Conservation (phyloP, 176 grass and related monocot species). For the Typha latifolia region DNA sequence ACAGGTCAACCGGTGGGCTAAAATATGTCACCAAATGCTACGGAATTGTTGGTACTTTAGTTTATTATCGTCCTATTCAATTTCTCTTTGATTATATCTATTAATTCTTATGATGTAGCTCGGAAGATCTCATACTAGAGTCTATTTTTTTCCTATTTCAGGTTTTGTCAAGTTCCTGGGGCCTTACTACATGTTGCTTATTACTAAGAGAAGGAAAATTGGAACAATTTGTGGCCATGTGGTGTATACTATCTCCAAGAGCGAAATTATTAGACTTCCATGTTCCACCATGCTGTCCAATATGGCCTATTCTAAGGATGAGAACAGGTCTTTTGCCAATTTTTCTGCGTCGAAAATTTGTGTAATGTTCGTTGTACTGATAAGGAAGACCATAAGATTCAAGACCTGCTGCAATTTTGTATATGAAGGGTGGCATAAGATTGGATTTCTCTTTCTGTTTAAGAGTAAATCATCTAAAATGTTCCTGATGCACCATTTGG, state of each 20-base stretch:
- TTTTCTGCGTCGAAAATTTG: slow-evolving; percentile 48
- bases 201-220: slow-evolving; percentile 88
- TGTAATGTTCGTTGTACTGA: slow-evolving; percentile 55
- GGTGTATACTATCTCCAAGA: slow-evolving; percentile 73
- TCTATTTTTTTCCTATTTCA: slow-evolving; percentile 19
- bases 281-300: slow-evolving; percentile 63
- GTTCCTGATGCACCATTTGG: slow-evolving; percentile 4
- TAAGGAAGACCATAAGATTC: slow-evolving; percentile 23
- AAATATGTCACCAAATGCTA: slow-evolving; percentile 93
- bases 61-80: background rate
- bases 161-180: slow-evolving; percentile 94
- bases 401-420: slow-evolving; percentile 22
- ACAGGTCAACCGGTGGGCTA: slow-evolving; percentile 70
- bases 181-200: slow-evolving; percentile 91
- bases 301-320: slow-evolving; percentile 98
- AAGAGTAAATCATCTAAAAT: slow-evolving; percentile 6
- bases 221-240: slow-evolving; percentile 79
- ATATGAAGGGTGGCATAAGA: background rate
- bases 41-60: slow-evolving; percentile 61
- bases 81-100: background rate
- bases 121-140: background rate
- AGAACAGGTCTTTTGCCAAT: slow-evolving; percentile 98
- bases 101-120: background rate
- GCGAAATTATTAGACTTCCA: slow-evolving; percentile 73
- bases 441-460: background rate